A percentile compares a stretch with the other conserved stretches of the same genome.
These are phyloP conservation scores for Prinsepia uniflora DNA, from an alignment of 306 rosid species.

Conservation along the genomic window DNA sequence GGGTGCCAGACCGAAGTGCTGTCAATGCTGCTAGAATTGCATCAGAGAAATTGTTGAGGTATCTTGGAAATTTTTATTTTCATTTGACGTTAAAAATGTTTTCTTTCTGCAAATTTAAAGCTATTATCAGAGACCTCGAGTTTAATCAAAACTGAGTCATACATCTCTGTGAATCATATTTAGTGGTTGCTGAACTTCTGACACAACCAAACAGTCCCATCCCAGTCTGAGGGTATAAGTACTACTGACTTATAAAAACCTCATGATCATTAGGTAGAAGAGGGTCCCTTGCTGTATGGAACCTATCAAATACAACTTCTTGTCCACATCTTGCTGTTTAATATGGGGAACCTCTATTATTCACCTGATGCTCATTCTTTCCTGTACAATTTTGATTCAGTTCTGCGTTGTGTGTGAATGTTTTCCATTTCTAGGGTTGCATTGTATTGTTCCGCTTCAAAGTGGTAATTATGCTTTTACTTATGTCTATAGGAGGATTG, in stretches of 20 bases:
- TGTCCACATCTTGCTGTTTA: neutral
- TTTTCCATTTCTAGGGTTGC: neutral
- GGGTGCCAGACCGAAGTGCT: slow-evolving; percentile 64
- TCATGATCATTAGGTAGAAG: neutral
- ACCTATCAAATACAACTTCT: neutral
- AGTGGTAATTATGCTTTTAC: slow-evolving; percentile 8
- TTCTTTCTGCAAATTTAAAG: neutral
- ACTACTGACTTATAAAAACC: neutral
- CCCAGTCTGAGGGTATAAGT: neutral
- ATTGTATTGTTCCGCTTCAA: neutral
- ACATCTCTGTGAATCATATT: neutral
- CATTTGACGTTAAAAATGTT: neutral
- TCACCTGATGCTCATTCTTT: neutral
- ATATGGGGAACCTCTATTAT: neutral
- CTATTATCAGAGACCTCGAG: neutral
- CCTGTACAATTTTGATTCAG: slow-evolving; percentile 2
- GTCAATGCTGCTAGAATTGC: slow-evolving; percentile 69
- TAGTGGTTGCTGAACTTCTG: neutral
- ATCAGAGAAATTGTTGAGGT: slow-evolving; percentile 78
- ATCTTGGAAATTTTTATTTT: slow-evolving; percentile 3
- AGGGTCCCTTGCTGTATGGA: neutral
- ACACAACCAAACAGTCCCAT: neutral
- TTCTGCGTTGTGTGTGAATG: neutral
- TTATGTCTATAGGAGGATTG: slow-evolving; percentile 57
- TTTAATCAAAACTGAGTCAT: neutral